Evolutionary conservation across 2,329 filamentous ascomycete genomes (phyloP).

Genomic region (Sclerotinia glacialis): DNA sequence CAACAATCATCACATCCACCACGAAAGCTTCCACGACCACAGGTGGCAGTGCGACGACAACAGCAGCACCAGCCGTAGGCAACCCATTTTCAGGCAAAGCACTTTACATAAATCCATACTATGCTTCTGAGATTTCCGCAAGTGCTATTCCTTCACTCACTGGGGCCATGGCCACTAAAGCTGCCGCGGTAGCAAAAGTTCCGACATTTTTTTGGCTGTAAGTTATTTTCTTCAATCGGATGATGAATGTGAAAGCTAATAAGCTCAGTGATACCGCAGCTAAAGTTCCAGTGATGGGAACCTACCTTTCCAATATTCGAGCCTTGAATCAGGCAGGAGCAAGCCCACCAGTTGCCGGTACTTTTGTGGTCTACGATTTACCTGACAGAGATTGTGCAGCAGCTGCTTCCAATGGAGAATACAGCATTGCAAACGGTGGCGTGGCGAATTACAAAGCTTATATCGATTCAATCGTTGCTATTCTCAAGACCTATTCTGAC

Average conservation of each 20-base stretch:
- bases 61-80: conserved; percentile 45
- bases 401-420: conserved; percentile 61
- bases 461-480: conserved; percentile 52
- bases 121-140: conserved; percentile 51
- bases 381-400: conserved; percentile 64
- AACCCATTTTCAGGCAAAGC: conserved; percentile 51
- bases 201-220: conserved; percentile 54
- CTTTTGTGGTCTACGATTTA: conserved; percentile 61
- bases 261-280: conserved; percentile 43
- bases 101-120: conserved; percentile 52
- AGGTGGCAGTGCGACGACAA: conserved; percentile 26
- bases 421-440: conserved; percentile 51
- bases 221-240: conserved; percentile 29
- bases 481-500: conserved; percentile 54
- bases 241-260: conserved; percentile 4
- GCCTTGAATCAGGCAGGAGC: conserved; percentile 48
- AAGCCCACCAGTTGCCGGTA: conserved; percentile 46
- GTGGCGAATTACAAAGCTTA: conserved; percentile 52
- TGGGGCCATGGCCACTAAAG: conserved; percentile 51
- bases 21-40: conserved; percentile 17
- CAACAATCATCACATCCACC: conserved; percentile 20
- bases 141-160: conserved; percentile 62
- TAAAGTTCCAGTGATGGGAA: conserved; percentile 50
- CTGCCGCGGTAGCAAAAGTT: conserved; percentile 49
- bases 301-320: conserved; percentile 48